Evolutionary conservation across 2,329 filamentous ascomycete genomes (phyloP), one percentile per base, ranked within the genome.

Genomic region (Xylaria digitata): DNA sequence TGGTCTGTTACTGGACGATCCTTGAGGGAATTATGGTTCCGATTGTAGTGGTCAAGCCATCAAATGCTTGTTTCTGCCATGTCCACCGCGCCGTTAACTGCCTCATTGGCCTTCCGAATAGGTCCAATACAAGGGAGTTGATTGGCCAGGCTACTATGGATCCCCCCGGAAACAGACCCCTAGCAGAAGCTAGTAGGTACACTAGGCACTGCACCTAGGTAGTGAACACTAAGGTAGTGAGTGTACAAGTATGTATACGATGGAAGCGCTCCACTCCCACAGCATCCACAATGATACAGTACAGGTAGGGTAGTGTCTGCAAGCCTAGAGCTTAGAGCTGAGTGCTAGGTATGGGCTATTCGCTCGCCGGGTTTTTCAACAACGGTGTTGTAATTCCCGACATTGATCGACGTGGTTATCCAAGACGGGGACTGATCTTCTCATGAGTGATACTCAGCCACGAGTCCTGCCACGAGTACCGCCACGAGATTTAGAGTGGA

Each of bases 21-120:
- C 17, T 40, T 68, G 66, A 68, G 66, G 66, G 57, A 68, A 68
- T 65, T 68, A 61, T 62, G 54, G 65, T 45, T 49, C 57, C 32
- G 5, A 30, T 34, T 64, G 53, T 37, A 61, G 63, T 57, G 17
- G 34, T 13, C 55, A 56, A 58, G 52, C 61, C 65, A 53, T 61
- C 9, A 67, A 67, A 65, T 50, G 65, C 65, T 67, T 67, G 56
- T 67, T 67, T 67, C 56, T 64, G 21, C 56, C 45, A 52, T 37
- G 37, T 21, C 23, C 61, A 48, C 2, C 40, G 43, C 34, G 13
- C 13, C n/a, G 52, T 37, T 26, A 8, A 19, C n/a, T 23, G 42
- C 57, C 50, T 34, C 34, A 56, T 59, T 59, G 60, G 60, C 55
- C 50, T 64, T 64, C 61, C 61, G 21, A 60, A 67, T 61, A 13